phyloP scores from a whole-genome alignment of 2,329 filamentous ascomycete genomes.

The Metarhizium robertsii region DNA sequence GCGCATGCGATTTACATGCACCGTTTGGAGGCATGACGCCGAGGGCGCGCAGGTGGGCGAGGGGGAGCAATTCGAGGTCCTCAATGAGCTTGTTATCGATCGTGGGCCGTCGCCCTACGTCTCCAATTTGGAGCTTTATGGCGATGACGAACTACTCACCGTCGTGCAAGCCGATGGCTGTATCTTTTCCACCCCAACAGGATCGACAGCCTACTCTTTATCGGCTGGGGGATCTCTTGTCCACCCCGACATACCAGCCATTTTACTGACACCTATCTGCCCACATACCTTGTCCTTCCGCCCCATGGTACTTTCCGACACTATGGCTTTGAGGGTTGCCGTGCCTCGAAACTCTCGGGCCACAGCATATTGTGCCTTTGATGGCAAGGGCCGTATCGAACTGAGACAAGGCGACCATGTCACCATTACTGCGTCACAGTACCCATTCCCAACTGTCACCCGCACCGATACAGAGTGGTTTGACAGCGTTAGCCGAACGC shows the following conservation, averaged over 20 bases:
- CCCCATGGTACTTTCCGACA: conserved; percentile 95
- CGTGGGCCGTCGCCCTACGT: conserved; percentile 94
- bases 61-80: conserved; percentile 91
- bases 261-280: conserved; percentile 93
- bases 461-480: conserved; percentile 92
- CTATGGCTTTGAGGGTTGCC: conserved; percentile 80
- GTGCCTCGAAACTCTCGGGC: conserved; percentile 79
- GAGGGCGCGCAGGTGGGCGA: conserved; percentile 63
- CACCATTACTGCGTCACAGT: conserved; percentile 90
- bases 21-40: conserved; percentile 69
- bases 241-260: conserved; percentile 92
- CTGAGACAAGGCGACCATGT: conserved; percentile 90
- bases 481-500: conserved; percentile 81
- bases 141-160: conserved; percentile 88
- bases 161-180: conserved; percentile 95
- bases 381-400: conserved; percentile 92
- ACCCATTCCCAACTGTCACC: conserved; percentile 93
- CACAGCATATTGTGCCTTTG: conserved; percentile 93
- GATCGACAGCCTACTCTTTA: conserved; percentile 89
- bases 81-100: conserved; percentile 98
- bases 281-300: conserved; percentile 95
- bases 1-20: conserved; percentile 98
- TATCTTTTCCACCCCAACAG: conserved; percentile 95
- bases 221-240: conserved; percentile 93
- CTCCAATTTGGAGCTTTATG: conserved; percentile 91